Evolutionary conservation across 2,329 filamentous ascomycete genomes (phyloP).

Genomic region (Trichoderma breve): DNA sequence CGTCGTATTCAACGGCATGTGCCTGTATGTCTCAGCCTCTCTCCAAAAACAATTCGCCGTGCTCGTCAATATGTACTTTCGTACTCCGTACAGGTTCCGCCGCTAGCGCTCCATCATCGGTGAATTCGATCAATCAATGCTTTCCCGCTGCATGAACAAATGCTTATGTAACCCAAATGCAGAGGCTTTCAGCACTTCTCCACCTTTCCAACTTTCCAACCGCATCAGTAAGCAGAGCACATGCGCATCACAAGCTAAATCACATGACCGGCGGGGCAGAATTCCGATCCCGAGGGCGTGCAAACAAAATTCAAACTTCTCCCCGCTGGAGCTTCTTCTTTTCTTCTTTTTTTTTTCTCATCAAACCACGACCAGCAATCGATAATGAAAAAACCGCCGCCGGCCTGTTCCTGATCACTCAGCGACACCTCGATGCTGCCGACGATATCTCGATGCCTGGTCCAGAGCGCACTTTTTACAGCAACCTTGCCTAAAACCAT

Average conservation of each 20-base stretch:
- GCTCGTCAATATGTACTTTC: not conserved
- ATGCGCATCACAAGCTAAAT: conserved; percentile 11
- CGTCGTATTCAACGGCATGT: conserved; percentile 4
- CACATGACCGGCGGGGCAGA: conserved; percentile 27
- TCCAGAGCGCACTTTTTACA: conserved; percentile 51
- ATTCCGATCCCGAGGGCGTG: not conserved
- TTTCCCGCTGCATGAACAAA: not conserved
- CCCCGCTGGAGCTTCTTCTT: not conserved
- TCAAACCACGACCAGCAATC: conserved; percentile 45
- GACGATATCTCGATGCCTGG: conserved; percentile 53
- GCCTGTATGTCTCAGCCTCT: conserved; percentile 7
- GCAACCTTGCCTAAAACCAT: conserved; percentile 66
- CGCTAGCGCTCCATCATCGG: not conserved
- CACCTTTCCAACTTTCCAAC: not conserved
- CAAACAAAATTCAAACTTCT: conserved; percentile 8
- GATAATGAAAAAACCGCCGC: conserved; percentile 32
- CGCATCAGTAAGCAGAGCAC: not conserved
- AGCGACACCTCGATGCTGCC: conserved; percentile 37
- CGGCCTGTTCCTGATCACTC: conserved; percentile 34
- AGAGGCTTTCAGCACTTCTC: not conserved
- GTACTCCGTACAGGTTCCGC: not conserved
- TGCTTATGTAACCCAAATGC: not conserved
- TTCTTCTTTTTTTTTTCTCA: conserved; percentile 15
- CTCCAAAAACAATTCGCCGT: not conserved
- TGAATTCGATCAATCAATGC: not conserved